Conservation (phyloP, 225 moss, liverwort and hornwort genomes). For the Bryum argenteum region DNA sequence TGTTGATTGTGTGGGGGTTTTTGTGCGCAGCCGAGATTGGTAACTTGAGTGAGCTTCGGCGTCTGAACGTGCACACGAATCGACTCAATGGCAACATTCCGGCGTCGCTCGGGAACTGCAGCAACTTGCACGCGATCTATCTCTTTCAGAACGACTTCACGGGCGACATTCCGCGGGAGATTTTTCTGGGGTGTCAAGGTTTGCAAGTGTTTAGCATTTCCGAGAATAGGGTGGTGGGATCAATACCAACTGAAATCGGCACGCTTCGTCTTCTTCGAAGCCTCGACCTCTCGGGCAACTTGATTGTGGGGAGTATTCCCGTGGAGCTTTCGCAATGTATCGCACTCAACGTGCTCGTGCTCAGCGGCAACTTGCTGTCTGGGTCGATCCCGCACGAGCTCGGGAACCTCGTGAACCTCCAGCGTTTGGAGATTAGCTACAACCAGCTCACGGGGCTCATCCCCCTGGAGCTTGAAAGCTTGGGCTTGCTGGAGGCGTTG, state of each 20-base stretch:
- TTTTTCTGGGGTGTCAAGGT: conserved; percentile 48
- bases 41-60: conserved; percentile 62
- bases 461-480: conserved; percentile 58
- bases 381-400: conserved; percentile 66
- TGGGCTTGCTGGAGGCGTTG: conserved; percentile 45
- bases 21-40: conserved; percentile 65
- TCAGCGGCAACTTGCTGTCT: conserved; percentile 56
- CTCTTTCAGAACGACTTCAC: conserved; percentile 73
- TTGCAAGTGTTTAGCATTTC: conserved; percentile 62
- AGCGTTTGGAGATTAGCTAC: conserved; percentile 47
- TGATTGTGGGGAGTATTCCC: conserved; percentile 63
- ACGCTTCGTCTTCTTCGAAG: conserved; percentile 43
- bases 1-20: background rate
- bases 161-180: conserved; percentile 55
- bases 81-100: conserved; percentile 76
- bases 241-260: conserved; percentile 67
- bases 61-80: conserved; percentile 76
- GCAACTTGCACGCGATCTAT: conserved; percentile 59
- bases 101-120: conserved; percentile 65
- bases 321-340: conserved; percentile 43
- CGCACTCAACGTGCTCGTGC: conserved; percentile 43
- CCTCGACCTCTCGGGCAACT: conserved; percentile 67
- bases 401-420: conserved; percentile 49
- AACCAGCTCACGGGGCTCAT: conserved; percentile 69
- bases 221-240: conserved; percentile 62